These are phyloP conservation scores for Prunus mume DNA, from an alignment of 306 rosid species.

Conservation along the genomic window DNA sequence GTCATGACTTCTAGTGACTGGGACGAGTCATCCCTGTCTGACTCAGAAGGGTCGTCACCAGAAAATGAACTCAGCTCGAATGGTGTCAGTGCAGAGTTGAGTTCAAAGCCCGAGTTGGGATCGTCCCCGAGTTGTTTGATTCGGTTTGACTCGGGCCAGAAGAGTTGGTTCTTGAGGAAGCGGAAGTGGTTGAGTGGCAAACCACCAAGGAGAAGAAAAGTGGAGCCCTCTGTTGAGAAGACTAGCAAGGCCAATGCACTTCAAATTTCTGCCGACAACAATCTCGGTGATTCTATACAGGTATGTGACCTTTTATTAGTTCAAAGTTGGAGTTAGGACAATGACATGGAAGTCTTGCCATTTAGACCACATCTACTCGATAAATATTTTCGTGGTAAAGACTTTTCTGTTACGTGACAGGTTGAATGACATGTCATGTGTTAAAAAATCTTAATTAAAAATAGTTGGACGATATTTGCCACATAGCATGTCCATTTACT, in stretches of 20 bases:
- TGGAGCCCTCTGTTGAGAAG: slow-evolving; percentile 20
- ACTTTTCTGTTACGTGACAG: no score
- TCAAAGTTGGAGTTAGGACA: no score
- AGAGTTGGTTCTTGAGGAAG: slow-evolving; percentile 30
- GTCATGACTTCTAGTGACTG: slow-evolving; percentile 27
- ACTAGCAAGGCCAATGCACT: neutral
- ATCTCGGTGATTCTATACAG: slow-evolving; percentile 7
- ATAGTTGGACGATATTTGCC: no score
- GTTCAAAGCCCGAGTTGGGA: slow-evolving; percentile 14
- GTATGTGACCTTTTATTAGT: slow-evolving; percentile 7
- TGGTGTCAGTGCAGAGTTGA: slow-evolving; percentile 1
- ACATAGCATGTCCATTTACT: no score
- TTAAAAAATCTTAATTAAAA: no score
- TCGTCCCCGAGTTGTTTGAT: slow-evolving; percentile 3
- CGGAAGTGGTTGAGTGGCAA: slow-evolving; percentile 30
- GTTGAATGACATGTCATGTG: no score
- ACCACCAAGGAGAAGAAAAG: slow-evolving; percentile 23
- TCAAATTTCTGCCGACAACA: neutral
- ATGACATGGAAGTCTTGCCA: no score
- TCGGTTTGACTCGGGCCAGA: slow-evolving; percentile 18
- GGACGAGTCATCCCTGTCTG: slow-evolving; percentile 31
- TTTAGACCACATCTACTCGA: neutral
- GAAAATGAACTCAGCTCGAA: slow-evolving; percentile 18
- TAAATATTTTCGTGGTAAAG: no score
- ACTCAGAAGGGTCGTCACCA: slow-evolving; percentile 36